Conservation (phyloP, 495 filamentous ascomycete genomes). For the Penicillium roqueforti region DNA sequence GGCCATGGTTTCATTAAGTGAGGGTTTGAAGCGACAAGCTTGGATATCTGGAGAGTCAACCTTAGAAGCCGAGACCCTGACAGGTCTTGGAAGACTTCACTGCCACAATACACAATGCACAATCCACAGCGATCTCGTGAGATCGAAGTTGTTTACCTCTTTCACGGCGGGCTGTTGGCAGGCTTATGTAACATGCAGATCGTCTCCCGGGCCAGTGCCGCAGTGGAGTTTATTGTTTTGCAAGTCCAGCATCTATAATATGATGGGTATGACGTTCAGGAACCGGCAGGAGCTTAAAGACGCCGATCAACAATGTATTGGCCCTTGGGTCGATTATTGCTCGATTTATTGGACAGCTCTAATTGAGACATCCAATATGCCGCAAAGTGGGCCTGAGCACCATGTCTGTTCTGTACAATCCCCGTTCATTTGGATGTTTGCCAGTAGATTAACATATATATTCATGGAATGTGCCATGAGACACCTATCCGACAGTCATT, state of each 20-base stretch:
- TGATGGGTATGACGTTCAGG: not conserved
- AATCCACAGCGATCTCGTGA: not conserved
- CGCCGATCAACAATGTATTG: not conserved
- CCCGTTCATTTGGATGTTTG: not conserved
- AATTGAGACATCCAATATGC: slow-evolving; percentile 12
- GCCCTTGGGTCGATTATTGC: not conserved
- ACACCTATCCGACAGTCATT: not conserved
- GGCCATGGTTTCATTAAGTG: slow-evolving; percentile 24
- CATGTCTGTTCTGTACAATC: not conserved
- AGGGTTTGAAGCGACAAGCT: not conserved
- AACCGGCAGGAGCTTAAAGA: not conserved
- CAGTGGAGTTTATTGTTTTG: not conserved
- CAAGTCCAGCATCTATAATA: not conserved
- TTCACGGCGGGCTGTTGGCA: slow-evolving; percentile 3
- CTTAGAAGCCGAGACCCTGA: slow-evolving; percentile 3
- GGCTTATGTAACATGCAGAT: slow-evolving; percentile 23
- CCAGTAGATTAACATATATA: not conserved
- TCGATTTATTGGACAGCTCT: not conserved
- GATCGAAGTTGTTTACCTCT: slow-evolving; percentile 13
- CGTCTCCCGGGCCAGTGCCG: not conserved
- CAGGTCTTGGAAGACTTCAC: slow-evolving; percentile 3
- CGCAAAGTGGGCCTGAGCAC: slow-evolving; percentile 3
- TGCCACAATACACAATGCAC: not conserved
- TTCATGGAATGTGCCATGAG: not conserved
- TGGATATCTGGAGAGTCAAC: not conserved